Percentiles rank a stretch among this genome's conserved stretches.
Conservation (phyloP, 108 stramenopile genomes). For the Craspedostauros australis region DNA sequence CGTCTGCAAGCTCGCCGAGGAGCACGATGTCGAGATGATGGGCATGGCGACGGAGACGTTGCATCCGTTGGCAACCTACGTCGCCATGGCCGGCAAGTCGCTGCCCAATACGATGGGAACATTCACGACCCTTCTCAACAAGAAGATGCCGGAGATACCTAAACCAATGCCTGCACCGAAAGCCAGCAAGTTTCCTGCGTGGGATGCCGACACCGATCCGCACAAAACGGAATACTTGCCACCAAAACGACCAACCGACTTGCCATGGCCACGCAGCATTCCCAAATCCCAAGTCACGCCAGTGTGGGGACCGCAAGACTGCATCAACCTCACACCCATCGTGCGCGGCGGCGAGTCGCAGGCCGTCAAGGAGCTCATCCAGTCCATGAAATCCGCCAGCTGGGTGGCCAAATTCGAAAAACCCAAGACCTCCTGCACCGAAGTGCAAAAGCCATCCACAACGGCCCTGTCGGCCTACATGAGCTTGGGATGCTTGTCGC, state of each 20-base stretch:
- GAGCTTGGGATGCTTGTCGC: slow-evolving; percentile 60
- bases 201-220: slow-evolving; percentile 3
- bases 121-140: slow-evolving; percentile 17
- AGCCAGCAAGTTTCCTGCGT: slow-evolving; percentile 9
- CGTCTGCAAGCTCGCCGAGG: slow-evolving; percentile 37
- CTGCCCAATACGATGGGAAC: slow-evolving; percentile 16
- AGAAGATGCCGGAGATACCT: slow-evolving; percentile 27
- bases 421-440: slow-evolving; percentile 88
- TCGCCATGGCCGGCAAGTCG: neutral
- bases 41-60: slow-evolving; percentile 12
- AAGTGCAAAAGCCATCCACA: slow-evolving; percentile 58
- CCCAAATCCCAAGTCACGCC: slow-evolving; percentile 40
- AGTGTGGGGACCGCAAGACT: slow-evolving; percentile 51
- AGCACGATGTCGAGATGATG: slow-evolving; percentile 41
- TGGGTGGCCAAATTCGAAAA: slow-evolving; percentile 93
- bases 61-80: slow-evolving; percentile 6
- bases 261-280: slow-evolving; percentile 52
- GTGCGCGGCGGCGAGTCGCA: slow-evolving; percentile 50
- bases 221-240: slow-evolving; percentile 27
- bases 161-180: slow-evolving; percentile 21
- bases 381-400: slow-evolving; percentile 22
- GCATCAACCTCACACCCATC: slow-evolving; percentile 32
- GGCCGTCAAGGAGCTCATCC: slow-evolving; percentile 34
- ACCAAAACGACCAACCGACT: slow-evolving; percentile 34
- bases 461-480: slow-evolving; percentile 76